These are phyloP conservation scores for Candida koratica DNA, from an alignment of 805 yeast genomes.

Conservation along the genomic window DNA sequence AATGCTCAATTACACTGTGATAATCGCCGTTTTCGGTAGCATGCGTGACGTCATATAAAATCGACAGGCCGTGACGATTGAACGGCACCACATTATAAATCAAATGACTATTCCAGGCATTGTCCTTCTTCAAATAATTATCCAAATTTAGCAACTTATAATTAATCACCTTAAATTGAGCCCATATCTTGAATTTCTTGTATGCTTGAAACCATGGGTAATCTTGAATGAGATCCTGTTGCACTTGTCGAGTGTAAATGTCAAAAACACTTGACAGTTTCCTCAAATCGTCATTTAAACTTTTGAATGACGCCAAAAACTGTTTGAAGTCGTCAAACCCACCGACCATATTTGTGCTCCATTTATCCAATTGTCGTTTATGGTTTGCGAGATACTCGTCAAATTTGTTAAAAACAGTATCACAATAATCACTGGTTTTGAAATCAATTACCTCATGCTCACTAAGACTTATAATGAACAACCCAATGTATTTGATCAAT, in stretches of 20 bases:
- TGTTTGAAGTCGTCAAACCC: constrained; percentile 12
- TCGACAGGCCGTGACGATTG: constrained; percentile 19
- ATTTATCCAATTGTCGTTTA: constrained; percentile 12
- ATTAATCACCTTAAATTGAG: constrained; percentile 53
- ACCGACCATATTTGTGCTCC: constrained; percentile 21
- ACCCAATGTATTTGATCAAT: constrained; percentile 35
- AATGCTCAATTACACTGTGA: constrained; percentile 22
- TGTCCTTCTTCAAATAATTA: constrained; percentile 19
- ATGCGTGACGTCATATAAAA: constrained; percentile 12
- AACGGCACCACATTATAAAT: constrained; percentile 7
- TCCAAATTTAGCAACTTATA: constrained; percentile 44
- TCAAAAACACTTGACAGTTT: constrained; percentile 45
- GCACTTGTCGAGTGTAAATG: constrained; percentile 42
- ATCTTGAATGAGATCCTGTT: constrained; percentile 53
- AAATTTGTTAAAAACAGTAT: constrained; percentile 17
- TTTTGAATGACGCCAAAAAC: constrained; percentile 4
- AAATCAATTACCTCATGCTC: constrained; percentile 39
- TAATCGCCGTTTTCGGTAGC: constrained; percentile 14
- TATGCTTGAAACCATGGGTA: constrained; percentile 73
- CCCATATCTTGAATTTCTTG: constrained; percentile 56
- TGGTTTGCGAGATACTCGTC: constrained; percentile 16
- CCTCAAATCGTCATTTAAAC: not conserved
- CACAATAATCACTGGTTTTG: constrained; percentile 21
- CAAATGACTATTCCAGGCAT: constrained; percentile 10
- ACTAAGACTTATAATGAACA: constrained; percentile 31